Evolutionary conservation across 2,329 filamentous ascomycete species (phyloP), one percentile per base, ranked within the genome.

Genomic region (Fusarium irregulare): DNA sequence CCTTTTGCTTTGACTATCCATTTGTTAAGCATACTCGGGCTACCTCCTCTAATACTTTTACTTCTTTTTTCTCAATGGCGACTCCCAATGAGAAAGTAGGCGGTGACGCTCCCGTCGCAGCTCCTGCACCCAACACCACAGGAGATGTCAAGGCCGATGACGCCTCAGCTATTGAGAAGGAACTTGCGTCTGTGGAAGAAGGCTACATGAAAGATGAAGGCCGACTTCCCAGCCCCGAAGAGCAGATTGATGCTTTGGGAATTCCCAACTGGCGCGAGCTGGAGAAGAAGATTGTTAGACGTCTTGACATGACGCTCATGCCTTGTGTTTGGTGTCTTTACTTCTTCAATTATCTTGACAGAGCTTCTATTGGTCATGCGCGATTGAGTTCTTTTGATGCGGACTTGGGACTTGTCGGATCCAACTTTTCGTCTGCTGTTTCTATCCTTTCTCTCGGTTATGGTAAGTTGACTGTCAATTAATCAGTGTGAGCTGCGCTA

Each of bases 271-370:
- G 60, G 60, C 60, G 60, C 0, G 59, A 64, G 34, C 34, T 64
- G 18, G 60, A 64, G 42, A 64, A 64, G 23, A 64, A 64, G 49
- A 64, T 64, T 1, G 60, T 64, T 4, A 45, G 60, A 3, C 60
- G 60, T 27, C 59, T 64, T 21, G 60, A 64, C 2, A 18, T 64
- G 44, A 64, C 60, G 18, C 60, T 64, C 28, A 64, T 64, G 60
- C 60, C 60, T 4, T 64, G 60, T 40, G 49, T 64, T 2, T 64
- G 60, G 60, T 64, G 60, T 13, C 60, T 64, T 8, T 64, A 64
- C 34, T 64, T 64, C 34, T 64, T 64, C 49, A 64, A 64, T n/a
- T 64, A 64, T 6, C 59, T 64, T 1, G 60, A 64, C n/a, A 56
- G 60, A 57, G 60, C 60, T 1, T 64, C 60, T 0, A 64, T 64